Evolutionary conservation across 1,284 basidiomycete species (phyloP).

Genomic region (Rhodotorula sp.): DNA sequence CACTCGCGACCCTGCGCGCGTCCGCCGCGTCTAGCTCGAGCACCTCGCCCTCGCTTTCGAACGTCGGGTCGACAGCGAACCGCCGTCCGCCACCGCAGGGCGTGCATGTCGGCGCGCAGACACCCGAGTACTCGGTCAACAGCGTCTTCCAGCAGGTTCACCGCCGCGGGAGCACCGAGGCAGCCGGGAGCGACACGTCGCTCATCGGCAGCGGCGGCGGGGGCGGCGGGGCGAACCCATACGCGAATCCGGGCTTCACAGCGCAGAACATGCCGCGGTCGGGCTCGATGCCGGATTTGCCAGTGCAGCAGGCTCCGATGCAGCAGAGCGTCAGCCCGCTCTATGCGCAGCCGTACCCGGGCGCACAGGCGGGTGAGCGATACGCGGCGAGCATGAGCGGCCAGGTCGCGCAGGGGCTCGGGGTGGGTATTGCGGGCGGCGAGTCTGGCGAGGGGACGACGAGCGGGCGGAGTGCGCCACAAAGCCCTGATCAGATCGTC

Average conservation of each 20-base stretch:
- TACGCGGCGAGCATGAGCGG: no score
- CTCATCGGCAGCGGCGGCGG: neutral
- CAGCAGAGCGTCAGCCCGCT: no score
- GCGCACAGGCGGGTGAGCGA: no score
- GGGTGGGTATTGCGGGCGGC: neutral
- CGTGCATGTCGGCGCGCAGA: slow-evolving; percentile 15
- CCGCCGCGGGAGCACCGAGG: no score
- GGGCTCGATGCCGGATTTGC: no score
- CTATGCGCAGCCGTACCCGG: no score
- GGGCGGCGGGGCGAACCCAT: no score
- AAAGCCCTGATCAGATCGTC: neutral
- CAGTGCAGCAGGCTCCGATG: no score
- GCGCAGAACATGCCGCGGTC: no score
- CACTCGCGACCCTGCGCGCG: neutral
- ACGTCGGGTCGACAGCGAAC: neutral
- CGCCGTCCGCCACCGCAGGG: slow-evolving; percentile 17
- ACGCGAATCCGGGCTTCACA: no score
- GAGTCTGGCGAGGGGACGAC: neutral
- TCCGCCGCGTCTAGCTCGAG: neutral
- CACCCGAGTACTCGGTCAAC: slow-evolving; percentile 17
- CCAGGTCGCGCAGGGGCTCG: neutral
- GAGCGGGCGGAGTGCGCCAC: slow-evolving; percentile 1
- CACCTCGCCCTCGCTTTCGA: neutral
- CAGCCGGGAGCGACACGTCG: no score
- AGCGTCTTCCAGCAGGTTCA: neutral